phyloP scores from a whole-genome alignment of 1,139 yeast genomes.

The Yamadazyma spencermartinsiae region DNA sequence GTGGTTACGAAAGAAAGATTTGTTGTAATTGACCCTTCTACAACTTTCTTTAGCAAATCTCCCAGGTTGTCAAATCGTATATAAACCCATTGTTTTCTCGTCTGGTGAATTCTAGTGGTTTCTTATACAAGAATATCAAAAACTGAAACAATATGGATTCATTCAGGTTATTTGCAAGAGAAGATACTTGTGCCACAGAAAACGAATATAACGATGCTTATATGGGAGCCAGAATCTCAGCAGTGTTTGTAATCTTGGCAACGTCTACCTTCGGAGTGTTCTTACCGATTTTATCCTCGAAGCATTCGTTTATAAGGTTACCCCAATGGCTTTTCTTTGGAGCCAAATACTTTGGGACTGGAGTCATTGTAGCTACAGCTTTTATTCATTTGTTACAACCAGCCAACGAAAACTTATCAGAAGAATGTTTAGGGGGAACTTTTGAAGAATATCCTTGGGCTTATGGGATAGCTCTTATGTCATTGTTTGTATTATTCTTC shows the following conservation, averaged over 20 bases:
- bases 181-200: slow-evolving; percentile 31
- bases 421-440: slow-evolving; percentile 38
- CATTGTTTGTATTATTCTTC: slow-evolving; percentile 46
- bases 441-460: slow-evolving; percentile 43
- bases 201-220: slow-evolving; percentile 40
- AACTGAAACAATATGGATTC: neutral
- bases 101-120: no score
- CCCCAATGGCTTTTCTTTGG: slow-evolving; percentile 66
- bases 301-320: slow-evolving; percentile 50
- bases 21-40: no score
- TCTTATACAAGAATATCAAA: no score
- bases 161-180: slow-evolving; percentile 19
- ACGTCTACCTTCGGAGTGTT: slow-evolving; percentile 60
- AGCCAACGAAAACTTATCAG: slow-evolving; percentile 52
- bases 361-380: slow-evolving; percentile 89
- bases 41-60: no score
- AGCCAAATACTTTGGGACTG: slow-evolving; percentile 87
- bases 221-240: slow-evolving; percentile 69
- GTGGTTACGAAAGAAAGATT: neutral
- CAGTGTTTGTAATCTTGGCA: slow-evolving; percentile 66
- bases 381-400: slow-evolving; percentile 83
- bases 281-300: slow-evolving; percentile 60
- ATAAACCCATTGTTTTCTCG: neutral
- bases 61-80: no score
- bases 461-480: slow-evolving; percentile 40